These are phyloP conservation scores for Zelopaecilomyces penicillatus DNA, from an alignment of 2,329 filamentous ascomycete genomes.

Conservation along the genomic window DNA sequence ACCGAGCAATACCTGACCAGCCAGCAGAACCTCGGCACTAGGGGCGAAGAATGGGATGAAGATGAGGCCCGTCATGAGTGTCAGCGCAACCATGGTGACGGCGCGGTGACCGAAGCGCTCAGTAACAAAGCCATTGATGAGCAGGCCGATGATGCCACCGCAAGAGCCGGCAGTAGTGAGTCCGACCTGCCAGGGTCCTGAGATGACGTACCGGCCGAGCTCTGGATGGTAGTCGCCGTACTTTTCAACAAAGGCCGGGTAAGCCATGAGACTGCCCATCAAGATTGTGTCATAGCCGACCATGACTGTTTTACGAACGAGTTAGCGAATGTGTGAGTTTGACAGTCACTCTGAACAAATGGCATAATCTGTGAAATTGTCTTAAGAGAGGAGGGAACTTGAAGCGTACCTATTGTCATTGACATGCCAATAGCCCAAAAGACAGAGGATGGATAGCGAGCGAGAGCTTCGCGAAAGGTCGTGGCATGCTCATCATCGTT, in stretches of 20 bases:
- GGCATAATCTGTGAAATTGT: too few species aligned
- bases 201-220: conserved; percentile 24
- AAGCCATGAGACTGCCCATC: conserved; percentile 24
- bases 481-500: conserved; percentile 16
- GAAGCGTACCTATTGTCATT: conserved; percentile 6
- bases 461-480: conserved; percentile 15
- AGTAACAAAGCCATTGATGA: conserved; percentile 12
- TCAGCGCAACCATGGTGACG: conserved; percentile 43
- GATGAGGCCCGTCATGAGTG: conserved; percentile 20
- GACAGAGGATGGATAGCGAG: conserved; percentile 21
- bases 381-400: too few species aligned
- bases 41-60: conserved; percentile 18
- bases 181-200: conserved; percentile 37
- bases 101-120: conserved; percentile 25
- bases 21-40: conserved; percentile 29
- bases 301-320: conserved; percentile 25
- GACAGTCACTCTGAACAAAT: too few species aligned
- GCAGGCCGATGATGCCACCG: conserved; percentile 26
- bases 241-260: conserved; percentile 22
- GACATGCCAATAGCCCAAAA: conserved; percentile 22
- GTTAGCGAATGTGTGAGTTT: conserved; percentile 6
- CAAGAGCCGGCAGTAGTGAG: conserved; percentile 32
- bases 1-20: conserved; percentile 34
- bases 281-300: conserved; percentile 24
- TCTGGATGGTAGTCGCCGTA: conserved; percentile 13